Evolutionary conservation across 768 basidiomycete species (phyloP), one percentile per base, ranked within the genome.

Genomic region (Boletus subparvulus): DNA sequence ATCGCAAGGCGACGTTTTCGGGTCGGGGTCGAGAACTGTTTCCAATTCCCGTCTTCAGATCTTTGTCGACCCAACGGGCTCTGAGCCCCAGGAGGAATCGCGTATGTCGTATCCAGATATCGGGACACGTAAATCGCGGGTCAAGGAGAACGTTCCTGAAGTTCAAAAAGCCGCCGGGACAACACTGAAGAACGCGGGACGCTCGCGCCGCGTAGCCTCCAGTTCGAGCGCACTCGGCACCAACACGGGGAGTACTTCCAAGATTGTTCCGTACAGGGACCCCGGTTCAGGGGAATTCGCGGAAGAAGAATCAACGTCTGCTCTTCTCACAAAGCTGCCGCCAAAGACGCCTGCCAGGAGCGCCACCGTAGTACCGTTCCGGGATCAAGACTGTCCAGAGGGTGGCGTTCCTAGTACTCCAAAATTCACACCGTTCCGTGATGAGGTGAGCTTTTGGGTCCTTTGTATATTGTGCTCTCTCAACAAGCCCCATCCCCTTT

Each of bases 131-230:
- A 88, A 87, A 68, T 80, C 84, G 6, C 81, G 90, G 50, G 77
- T 90, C 62, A 92, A 92, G 63, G 90, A 92, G 74, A 92, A 92
- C 62, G 74, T 85, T 2, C 83, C 82, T 9, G 87, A 87, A 69
- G 81, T 83, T 32, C 81, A 82, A 68, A 88, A 87, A 75, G 78
- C 87, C 49, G 80, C 69, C 3, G 90, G 88, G 12, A 80, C 87
- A 54, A 89, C 80, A 30, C 58, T 92, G 41, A 83, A 81, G 56
- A 85, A 87, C 57, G 76, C 84, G 17, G 84, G 86, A 28, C 77
- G 77, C 56, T 67, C 82, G 28, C 82, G 80, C 66, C 77, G 87
- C 26, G 63, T 83, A 32, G 79, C 76, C 26, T 81, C 78, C 17
- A 65, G 71, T 24, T 68, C 72, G 6, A 59, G 50, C 32, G 17